phyloP scores from a whole-genome alignment of 805 yeast genomes.

The Metschnikowia similis region DNA sequence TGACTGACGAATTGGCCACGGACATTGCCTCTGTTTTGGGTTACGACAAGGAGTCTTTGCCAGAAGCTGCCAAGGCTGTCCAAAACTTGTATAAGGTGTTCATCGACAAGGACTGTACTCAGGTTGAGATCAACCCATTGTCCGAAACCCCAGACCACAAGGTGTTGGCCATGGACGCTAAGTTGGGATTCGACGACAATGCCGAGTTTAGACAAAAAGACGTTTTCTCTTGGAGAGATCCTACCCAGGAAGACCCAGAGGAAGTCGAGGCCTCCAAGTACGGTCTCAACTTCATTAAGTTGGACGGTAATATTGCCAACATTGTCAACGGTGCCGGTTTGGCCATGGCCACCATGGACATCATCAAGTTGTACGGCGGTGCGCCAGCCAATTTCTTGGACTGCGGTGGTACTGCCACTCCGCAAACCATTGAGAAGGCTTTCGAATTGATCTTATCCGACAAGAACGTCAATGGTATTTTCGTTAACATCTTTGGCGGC shows the following conservation, averaged over 20 bases:
- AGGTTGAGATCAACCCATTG: slow-evolving; percentile 97
- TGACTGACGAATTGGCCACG: slow-evolving; percentile 69
- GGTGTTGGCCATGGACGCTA: slow-evolving; percentile 98
- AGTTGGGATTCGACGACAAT: slow-evolving; percentile 95
- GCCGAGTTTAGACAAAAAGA: slow-evolving; percentile 94
- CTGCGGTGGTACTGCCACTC: slow-evolving; percentile 99
- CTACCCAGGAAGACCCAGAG: slow-evolving; percentile 96
- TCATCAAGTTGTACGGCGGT: slow-evolving; percentile 96
- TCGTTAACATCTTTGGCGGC: slow-evolving; percentile 99
- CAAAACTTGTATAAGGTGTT: slow-evolving; percentile 86
- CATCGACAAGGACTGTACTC: slow-evolving; percentile 90
- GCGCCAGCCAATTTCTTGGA: slow-evolving; percentile 98
- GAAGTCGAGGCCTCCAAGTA: slow-evolving; percentile 89
- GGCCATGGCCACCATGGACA: slow-evolving; percentile 99
- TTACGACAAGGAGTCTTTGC: slow-evolving; percentile 69
- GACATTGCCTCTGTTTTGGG: slow-evolving; percentile 79
- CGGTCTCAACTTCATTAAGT: slow-evolving; percentile 92
- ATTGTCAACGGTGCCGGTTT: slow-evolving; percentile 99
- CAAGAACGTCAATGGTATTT: slow-evolving; percentile 85
- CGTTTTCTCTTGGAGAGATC: slow-evolving; percentile 94
- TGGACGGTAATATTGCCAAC: slow-evolving; percentile 98
- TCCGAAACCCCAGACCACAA: slow-evolving; percentile 87
- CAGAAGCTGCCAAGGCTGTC: slow-evolving; percentile 84
- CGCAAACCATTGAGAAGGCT: slow-evolving; percentile 95
- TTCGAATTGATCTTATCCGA: slow-evolving; percentile 90